These are phyloP conservation scores for Penicillium tannophilum DNA, from an alignment of 495 filamentous ascomycete genomes.

Conservation along the genomic window DNA sequence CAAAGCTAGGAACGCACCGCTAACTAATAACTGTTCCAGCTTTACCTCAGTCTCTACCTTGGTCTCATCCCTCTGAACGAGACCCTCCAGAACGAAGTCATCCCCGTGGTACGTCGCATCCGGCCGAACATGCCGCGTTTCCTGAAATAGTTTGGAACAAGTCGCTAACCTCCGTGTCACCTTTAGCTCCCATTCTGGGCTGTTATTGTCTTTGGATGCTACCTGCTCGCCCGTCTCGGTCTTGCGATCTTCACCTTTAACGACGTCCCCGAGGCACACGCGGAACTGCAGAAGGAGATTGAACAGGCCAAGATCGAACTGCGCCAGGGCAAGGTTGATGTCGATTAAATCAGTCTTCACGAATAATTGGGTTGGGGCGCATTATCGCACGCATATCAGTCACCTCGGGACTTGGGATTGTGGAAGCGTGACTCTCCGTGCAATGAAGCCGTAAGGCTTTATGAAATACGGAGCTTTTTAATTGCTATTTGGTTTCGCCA, in stretches of 20 bases:
- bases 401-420: background rate
- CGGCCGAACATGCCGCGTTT: background rate
- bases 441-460: conserved; percentile 7
- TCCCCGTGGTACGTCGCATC: conserved; percentile 51
- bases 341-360: conserved; percentile 40
- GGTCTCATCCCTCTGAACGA: conserved; percentile 81
- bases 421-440: background rate
- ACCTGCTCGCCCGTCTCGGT: conserved; percentile 88
- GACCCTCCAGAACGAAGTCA: conserved; percentile 56
- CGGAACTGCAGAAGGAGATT: conserved; percentile 76
- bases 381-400: background rate
- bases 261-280: conserved; percentile 88
- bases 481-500: conserved; percentile 19
- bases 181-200: conserved; percentile 86
- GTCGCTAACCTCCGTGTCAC: conserved; percentile 1
- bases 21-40: conserved; percentile 46
- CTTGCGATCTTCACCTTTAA: conserved; percentile 94
- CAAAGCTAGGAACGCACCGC: background rate
- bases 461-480: conserved; percentile 15
- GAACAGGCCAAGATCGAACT: conserved; percentile 53
- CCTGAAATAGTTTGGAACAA: conserved; percentile 3
- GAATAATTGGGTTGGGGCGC: background rate
- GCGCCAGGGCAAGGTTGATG: conserved; percentile 50
- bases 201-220: conserved; percentile 89
- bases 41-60: conserved; percentile 86